Evolutionary conservation across 2,329 filamentous ascomycete species (phyloP).

Genomic region (Nigrospora osmanthi): DNA sequence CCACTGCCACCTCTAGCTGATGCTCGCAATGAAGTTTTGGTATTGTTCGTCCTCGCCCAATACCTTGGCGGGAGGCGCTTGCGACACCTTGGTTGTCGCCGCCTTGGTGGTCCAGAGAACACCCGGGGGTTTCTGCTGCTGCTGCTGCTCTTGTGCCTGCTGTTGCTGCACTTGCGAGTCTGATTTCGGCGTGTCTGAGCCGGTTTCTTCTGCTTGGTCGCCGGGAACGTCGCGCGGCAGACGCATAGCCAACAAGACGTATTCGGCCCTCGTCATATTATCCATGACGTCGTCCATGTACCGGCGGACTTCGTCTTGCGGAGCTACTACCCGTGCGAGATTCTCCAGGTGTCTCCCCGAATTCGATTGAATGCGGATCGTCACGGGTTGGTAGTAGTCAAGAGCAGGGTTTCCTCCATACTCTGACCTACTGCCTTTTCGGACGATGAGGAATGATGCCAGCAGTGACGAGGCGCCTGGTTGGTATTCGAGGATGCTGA

Average conservation of each 20-base stretch:
- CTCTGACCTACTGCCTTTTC: constrained; percentile 61
- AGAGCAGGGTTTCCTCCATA: constrained; percentile 54
- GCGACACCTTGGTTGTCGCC: constrained; percentile 5
- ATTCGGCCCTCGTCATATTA: constrained; percentile 60
- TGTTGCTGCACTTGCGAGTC: constrained; percentile 12
- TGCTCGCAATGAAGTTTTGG: constrained; percentile 32
- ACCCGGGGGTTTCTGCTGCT: constrained; percentile 7
- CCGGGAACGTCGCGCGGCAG: constrained; percentile 40
- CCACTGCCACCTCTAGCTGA: constrained; percentile 21
- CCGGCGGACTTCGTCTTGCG: constrained; percentile 52
- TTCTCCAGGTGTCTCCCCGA: constrained; percentile 52
- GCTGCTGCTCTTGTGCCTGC: constrained; percentile 5
- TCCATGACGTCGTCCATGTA: constrained; percentile 68
- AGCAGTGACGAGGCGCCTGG: constrained; percentile 52
- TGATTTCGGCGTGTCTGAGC: constrained; percentile 10
- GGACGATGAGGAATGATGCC: constrained; percentile 70
- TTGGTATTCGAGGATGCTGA: constrained; percentile 66
- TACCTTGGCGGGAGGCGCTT: constrained; percentile 15
- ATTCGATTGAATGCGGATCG: constrained; percentile 48
- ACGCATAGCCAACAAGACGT: constrained; percentile 59
- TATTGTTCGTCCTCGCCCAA: constrained; percentile 36
- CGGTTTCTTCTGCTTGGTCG: constrained; percentile 18
- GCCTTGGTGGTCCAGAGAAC: constrained; percentile 27
- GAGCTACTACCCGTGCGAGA: constrained; percentile 52
- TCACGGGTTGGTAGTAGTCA: constrained; percentile 73